Evolutionary conservation across 2,329 filamentous ascomycete genomes (phyloP), one percentile per base, ranked within the genome.

Genomic region (Trichoderma citrinoviride): DNA sequence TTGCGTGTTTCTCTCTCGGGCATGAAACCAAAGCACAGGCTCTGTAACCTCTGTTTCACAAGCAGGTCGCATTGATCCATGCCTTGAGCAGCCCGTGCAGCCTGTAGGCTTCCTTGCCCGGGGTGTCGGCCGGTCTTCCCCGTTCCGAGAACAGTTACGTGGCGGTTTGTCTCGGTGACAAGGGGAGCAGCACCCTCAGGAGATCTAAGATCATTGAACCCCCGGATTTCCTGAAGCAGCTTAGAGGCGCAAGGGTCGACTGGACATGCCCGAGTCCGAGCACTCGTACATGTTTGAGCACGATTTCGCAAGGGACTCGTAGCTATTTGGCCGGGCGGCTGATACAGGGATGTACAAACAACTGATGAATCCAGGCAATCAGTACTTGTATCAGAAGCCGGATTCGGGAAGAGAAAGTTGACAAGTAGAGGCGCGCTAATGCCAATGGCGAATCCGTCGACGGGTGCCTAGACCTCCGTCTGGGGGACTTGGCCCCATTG

Each of bases 151-250:
- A 56, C 21, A 65, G 65, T 66, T 66, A 56, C 57, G 66, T 56
- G 65, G 55, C 63, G 55, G 63, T 54, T 65, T 61, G 63, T 40
- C 49, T 65, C 49, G 63, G 61, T 61, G 71, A 66, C 73, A 74
- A 71, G 73, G 71, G 71, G 71, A 54, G 33, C 58, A 61, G 49
- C 65, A 44, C 33, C 33, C 57, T 65, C 65, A 72, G 70, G 69
- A 73, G 73, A 75, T 75, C 73, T 75, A 65, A 75, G 73, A 75
- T 75, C 71, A 71, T 25, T 62, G 70, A 67, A 71, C 72, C 72
- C 73, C 72, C 73, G 72, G 73, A 75, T 71, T 71, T 65, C 73
- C 70, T 33, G 61, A 74, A 67, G 17, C 56, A 68, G 69, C 67
- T 47, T 75, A 75, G 73, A 23, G 41, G 37, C 46, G 33, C 60